Evolutionary conservation across 805 yeast species (phyloP).

Genomic region (Metschnikowia aberdeeniae): DNA sequence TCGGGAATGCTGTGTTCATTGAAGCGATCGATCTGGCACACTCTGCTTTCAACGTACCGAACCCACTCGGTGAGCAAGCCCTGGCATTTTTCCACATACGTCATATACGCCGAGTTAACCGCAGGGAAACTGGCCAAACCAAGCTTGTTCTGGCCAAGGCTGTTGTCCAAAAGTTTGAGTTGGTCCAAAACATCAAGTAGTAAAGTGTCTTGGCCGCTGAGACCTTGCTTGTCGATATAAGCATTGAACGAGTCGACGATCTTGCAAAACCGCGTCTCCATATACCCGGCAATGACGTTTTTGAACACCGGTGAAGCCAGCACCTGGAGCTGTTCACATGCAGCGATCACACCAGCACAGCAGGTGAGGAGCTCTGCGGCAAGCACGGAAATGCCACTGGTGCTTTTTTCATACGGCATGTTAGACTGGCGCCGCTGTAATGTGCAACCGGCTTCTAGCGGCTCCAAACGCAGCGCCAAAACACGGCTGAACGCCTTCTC

Average conservation of each 20-base stretch:
- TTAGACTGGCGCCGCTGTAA: constrained; percentile 30
- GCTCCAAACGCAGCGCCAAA: constrained; percentile 13
- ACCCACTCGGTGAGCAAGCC: constrained; percentile 55
- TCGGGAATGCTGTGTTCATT: constrained; percentile 70
- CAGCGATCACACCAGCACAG: constrained; percentile 25
- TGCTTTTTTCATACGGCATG: constrained; percentile 57
- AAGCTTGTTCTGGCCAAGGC: constrained; percentile 13
- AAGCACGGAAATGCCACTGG: constrained; percentile 53
- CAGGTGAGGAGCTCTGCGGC: constrained; percentile 48
- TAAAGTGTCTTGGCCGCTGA: constrained; percentile 23
- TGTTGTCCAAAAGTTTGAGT: constrained; percentile 22
- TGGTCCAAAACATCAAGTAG: constrained; percentile 46
- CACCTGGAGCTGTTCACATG: constrained; percentile 13
- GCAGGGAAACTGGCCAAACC: constrained; percentile 11
- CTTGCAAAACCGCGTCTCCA: constrained; percentile 11
- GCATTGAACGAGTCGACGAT: constrained; percentile 9
- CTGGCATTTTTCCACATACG: constrained; percentile 22
- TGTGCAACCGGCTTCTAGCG: constrained; percentile 44
- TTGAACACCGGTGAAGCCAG: constrained; percentile 12
- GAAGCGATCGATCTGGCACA: constrained; percentile 48
- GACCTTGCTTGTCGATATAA: constrained; percentile 10
- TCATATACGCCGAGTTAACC: constrained; percentile 14
- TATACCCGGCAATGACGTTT: constrained; percentile 12
- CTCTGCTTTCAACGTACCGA: constrained; percentile 49
- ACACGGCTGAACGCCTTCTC: constrained; percentile 11